These are phyloP conservation scores for Rozella allomycis DNA, from an alignment of 371 early-diverging fungal species.

Conservation along the genomic window DNA sequence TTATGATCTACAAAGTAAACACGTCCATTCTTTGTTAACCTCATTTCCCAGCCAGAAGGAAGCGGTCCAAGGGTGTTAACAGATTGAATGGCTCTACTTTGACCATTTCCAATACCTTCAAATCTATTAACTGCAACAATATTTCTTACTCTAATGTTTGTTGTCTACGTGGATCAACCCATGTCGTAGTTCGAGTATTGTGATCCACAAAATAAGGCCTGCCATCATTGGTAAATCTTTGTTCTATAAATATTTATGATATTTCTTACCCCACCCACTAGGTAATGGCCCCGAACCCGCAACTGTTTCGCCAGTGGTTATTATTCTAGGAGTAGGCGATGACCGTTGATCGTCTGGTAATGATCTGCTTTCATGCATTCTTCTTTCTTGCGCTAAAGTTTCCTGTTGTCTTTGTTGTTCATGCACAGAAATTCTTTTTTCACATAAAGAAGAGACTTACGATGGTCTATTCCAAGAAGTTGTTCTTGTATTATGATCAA, in stretches of 20 bases:
- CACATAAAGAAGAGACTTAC: no score
- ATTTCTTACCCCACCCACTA: slow-evolving; percentile 57
- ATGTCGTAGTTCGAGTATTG: slow-evolving; percentile 85
- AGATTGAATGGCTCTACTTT: slow-evolving; percentile 19
- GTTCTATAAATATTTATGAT: slow-evolving; percentile 13
- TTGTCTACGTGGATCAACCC: slow-evolving; percentile 47
- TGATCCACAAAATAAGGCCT: slow-evolving; percentile 91
- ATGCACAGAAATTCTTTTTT: no score
- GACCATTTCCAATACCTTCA: neutral
- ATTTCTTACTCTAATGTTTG: neutral
- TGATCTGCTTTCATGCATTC: neutral
- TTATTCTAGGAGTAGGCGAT: neutral
- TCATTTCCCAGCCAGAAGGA: slow-evolving; percentile 1
- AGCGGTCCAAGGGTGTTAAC: slow-evolving; percentile 2
- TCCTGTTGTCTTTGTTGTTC: neutral
- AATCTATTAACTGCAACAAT: neutral
- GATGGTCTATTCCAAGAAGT: slow-evolving; percentile 47
- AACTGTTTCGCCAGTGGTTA: no score
- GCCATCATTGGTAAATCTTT: slow-evolving; percentile 67
- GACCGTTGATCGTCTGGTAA: neutral
- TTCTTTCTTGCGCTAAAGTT: no score
- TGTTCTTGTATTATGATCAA: slow-evolving; percentile 42
- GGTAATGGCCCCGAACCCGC: slow-evolving; percentile 69
- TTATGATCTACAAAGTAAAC: slow-evolving; percentile 20
- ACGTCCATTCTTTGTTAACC: neutral